Base-by-base conservation (phyloP, 1,284 basidiomycete species). In the Pseudozyma flocculosa region DNA sequence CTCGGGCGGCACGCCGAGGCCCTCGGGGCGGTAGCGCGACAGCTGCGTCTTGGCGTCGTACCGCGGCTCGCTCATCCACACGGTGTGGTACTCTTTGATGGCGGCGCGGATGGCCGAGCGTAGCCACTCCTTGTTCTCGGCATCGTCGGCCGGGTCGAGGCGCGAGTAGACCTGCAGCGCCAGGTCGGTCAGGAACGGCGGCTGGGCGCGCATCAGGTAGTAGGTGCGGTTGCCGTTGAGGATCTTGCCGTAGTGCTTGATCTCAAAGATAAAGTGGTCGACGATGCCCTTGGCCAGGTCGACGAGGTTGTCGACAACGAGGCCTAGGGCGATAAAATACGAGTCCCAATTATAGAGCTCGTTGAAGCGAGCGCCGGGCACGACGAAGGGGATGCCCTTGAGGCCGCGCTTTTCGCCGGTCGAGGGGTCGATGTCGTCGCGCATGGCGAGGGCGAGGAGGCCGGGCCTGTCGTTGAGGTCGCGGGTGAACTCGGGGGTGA, bases 221-320 rank as follows among this genome's bases (percentile, higher is more conserved):
- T 78, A 78, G 30, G 74, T 69, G 21, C 75, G 68, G 50, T 75
- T 77, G 21, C 73, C 76, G 62, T 78, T 78, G 50, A 78, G 58
- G 39, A 78, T 73, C 79, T 94, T 96, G 82, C 89, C 88, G 78
- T 96, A 96, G 81, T 96, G 90, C 80, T 87, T 91, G 83, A 98
- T 96, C 82, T 98, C 91, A 78, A 98, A 98, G 75, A 96, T 89
- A 81, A 96, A 98, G 79, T 98, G 94, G 61, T 97, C 94, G 43
- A 97, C 92, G 84, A 95, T 93, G 68, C 90, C 90, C 80, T 92
- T 91, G 9, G 94, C 94, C 84, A 97, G 89, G 61, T 88, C 85
- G 38, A 95, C 85, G 73, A 92, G 87, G 24, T 91, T 92, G 78
- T 98, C 94, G 22, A 96, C 90, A 19, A 98, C 85, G 7, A 98